phyloP scores from a whole-genome alignment of 192 early-diverging fungal genomes.

The Phycomyces nitens region DNA sequence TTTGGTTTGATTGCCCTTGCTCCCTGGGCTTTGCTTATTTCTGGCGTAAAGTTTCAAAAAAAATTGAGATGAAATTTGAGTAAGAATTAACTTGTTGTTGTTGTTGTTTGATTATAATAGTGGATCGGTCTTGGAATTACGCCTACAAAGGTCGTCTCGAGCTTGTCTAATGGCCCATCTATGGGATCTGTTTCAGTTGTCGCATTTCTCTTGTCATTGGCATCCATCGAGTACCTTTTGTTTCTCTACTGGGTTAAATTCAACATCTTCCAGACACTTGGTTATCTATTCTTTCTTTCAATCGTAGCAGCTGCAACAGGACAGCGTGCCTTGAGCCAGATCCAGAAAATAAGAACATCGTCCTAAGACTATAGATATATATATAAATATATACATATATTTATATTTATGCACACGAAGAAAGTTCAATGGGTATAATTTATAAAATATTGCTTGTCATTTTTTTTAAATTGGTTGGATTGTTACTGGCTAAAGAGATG shows the following conservation, averaged over 20 bases:
- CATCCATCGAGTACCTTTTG: constrained; percentile 43
- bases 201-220: constrained; percentile 44
- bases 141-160: constrained; percentile 22
- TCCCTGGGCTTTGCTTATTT: constrained; percentile 40
- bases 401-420: not conserved
- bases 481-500: too few species aligned
- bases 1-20: constrained; percentile 39
- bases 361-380: constrained; percentile 12
- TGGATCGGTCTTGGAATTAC: constrained; percentile 44
- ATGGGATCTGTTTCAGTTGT: constrained; percentile 20
- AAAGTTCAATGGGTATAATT: too few species aligned
- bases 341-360: constrained; percentile 22
- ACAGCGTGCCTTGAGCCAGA: constrained; percentile 40
- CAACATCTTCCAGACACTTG: constrained; percentile 47
- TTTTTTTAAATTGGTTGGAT: too few species aligned
- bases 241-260: constrained; percentile 50
- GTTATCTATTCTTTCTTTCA: constrained; percentile 36
- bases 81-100: not conserved
- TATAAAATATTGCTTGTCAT: too few species aligned
- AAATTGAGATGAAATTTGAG: too few species aligned
- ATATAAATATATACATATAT: constrained; percentile 3
- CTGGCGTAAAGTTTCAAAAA: constrained; percentile 34
- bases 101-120: constrained; percentile 22
- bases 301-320: constrained; percentile 41
- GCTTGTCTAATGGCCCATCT: constrained; percentile 1